Base-by-base conservation (phyloP, 2,329 filamentous ascomycete species). In the Beauveria sp. region DNA sequence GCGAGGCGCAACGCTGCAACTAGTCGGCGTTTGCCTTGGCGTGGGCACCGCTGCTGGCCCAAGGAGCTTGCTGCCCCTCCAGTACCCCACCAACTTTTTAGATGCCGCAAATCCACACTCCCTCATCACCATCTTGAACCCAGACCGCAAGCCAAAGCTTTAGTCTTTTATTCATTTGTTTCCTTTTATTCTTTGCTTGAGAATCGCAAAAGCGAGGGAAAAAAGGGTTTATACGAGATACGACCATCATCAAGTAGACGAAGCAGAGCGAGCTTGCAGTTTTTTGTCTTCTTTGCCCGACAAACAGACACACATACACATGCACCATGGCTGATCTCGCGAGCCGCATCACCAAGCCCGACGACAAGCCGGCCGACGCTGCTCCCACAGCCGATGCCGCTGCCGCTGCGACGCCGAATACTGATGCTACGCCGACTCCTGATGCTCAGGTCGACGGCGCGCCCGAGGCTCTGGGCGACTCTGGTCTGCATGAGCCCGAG, bases 401-500 rank as follows among this genome's bases (percentile, higher is more conserved):
- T 14, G 14, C 42, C 42, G 54, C 12, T 16, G 14, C 53, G 16
- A 18, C 24, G 6, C 64, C 67, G 34, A 38, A 12, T 45, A 48
- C 64, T 12, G 65, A 62, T 4, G 31, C 64, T 20, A 38, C 50
- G 62, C 68, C 26, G 67, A 24, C 66, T 51, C 61, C 68, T 31
- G 71, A 73, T 34, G 70, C 69, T n/a, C 74, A 77, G 67, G 64
- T 70, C 24, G 74, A 79, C 54, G 75, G 74, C 53, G 68, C 73
- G 51, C 68, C 71, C 43, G 73, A 74, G 52, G 64, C 67, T 28
- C 67, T 73, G 22, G 73, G 74, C 45, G 84, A 81, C 60, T 84
- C 84, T 45, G 79, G 78, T 53, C 77, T 87, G 31, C 74, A 83
- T 52, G 90, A 97, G 74, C 86, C 87, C 4, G 87, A 89, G 63